These are phyloP conservation scores for Trichosporon asahii DNA, from an alignment of 1,284 basidiomycete genomes.

Conservation along the genomic window DNA sequence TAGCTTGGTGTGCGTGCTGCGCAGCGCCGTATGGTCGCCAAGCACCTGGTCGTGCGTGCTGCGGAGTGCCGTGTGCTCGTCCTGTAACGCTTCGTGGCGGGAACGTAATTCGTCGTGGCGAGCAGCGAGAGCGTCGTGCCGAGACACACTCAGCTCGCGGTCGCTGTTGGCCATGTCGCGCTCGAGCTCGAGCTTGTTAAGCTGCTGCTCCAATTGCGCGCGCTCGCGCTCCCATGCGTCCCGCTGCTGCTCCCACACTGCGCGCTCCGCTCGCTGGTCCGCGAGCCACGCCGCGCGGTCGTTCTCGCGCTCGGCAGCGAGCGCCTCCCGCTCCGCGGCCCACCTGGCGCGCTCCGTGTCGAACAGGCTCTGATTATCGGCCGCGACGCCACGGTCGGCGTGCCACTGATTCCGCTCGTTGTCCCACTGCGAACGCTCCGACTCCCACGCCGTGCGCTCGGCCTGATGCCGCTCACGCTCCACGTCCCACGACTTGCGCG, in stretches of 20 bases:
- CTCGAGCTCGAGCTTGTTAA: not conserved
- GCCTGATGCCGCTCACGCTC: not conserved
- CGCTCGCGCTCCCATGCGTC: constrained; percentile 13
- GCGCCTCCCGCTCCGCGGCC: constrained; percentile 5
- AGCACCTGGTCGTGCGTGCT: not conserved
- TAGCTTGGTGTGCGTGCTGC: not conserved
- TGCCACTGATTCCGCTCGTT: not conserved
- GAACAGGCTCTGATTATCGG: not conserved
- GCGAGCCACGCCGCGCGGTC: not conserved
- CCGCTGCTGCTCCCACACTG: not conserved
- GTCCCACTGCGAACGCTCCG: not conserved
- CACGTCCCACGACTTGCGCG: not conserved
- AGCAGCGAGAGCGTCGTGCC: not conserved
- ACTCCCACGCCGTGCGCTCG: not conserved
- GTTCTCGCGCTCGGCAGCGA: constrained; percentile 1
- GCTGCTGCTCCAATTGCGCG: not conserved
- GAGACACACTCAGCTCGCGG: not conserved
- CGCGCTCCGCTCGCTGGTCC: not conserved
- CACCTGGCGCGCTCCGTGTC: constrained; percentile 7
- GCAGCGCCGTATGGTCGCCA: not conserved
- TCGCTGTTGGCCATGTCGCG: not conserved
- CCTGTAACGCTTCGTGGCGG: not conserved
- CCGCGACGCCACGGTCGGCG: not conserved
- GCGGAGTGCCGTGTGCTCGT: not conserved
- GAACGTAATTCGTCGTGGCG: not conserved